A percentile compares a stretch with the other conserved stretches of the same genome.
Conservation (phyloP, 2,329 filamentous ascomycete species). For the Arthrobotrys pseudoclavata region DNA sequence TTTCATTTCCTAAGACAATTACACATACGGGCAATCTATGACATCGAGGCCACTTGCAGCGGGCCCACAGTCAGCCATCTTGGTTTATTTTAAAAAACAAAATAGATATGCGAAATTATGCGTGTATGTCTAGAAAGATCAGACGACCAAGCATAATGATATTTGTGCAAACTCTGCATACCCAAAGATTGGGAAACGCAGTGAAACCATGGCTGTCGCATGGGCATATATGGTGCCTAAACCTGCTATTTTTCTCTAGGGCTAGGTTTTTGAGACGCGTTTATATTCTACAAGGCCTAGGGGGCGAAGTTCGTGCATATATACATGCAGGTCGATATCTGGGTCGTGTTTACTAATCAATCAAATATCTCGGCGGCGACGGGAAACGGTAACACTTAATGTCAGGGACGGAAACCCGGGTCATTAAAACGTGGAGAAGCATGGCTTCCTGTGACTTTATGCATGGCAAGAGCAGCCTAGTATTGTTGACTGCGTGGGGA, state of each 20-base stretch:
- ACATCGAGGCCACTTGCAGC: constrained; percentile 16
- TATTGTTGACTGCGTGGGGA: background rate
- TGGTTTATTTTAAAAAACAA: background rate
- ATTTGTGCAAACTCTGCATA: constrained; percentile 20
- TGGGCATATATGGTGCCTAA: constrained; percentile 9
- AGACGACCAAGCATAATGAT: constrained; percentile 22
- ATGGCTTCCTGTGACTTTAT: constrained; percentile 25
- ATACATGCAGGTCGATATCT: constrained; percentile 24
- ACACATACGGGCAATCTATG: background rate
- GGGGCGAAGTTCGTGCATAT: constrained; percentile 14
- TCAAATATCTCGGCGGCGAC: background rate
- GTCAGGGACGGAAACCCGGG: constrained; percentile 3
- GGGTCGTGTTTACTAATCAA: constrained; percentile 8
- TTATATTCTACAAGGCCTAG: background rate
- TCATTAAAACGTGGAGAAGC: constrained; percentile 18
- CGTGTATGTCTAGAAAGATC: constrained; percentile 7
- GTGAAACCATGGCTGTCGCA: constrained; percentile 20
- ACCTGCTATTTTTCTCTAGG: background rate
- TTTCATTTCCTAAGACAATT: background rate
- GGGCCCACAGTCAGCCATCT: background rate
- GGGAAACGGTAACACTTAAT: constrained; percentile 6
- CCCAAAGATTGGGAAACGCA: constrained; percentile 18
- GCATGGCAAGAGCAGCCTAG: constrained; percentile 26
- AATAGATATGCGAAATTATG: background rate
- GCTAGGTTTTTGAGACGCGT: constrained; percentile 1